Evolutionary conservation across 31 red algal genomes (phyloP).

Genomic region (Odonthalia washingtoniensis): DNA sequence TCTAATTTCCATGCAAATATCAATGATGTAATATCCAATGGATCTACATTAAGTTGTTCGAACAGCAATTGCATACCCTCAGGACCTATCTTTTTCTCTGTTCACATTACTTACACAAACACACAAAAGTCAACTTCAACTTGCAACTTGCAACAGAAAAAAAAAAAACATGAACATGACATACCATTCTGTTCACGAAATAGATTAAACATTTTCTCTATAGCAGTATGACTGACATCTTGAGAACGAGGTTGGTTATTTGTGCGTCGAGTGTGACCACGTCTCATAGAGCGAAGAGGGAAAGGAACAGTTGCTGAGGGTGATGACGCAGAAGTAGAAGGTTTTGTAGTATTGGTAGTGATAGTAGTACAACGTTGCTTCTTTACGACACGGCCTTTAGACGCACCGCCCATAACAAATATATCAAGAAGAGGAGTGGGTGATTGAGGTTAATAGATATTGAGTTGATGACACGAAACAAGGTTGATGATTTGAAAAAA

Average conservation of each 20-base stretch:
- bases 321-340: slow-evolving; percentile 8
- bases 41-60: slow-evolving; percentile 75
- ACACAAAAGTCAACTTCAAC: slow-evolving; percentile 1
- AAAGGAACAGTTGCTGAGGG: not conserved
- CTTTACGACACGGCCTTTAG: slow-evolving; percentile 69
- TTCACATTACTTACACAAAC: not conserved
- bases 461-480: too few species aligned
- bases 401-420: slow-evolving; percentile 74
- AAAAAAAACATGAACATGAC: slow-evolving; percentile 2
- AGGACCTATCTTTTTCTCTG: slow-evolving; percentile 83
- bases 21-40: slow-evolving; percentile 67
- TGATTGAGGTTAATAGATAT: too few species aligned
- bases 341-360: not conserved
- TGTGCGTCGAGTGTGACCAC: slow-evolving; percentile 38
- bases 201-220: slow-evolving; percentile 63
- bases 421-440: too few species aligned
- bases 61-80: slow-evolving; percentile 81
- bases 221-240: slow-evolving; percentile 40
- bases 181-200: slow-evolving; percentile 58
- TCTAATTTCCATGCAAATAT: slow-evolving; percentile 91
- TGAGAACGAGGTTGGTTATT: not conserved
- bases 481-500: too few species aligned
- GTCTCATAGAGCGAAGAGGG: slow-evolving; percentile 55
- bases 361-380: slow-evolving; percentile 62
- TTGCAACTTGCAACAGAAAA: not conserved